These are phyloP conservation scores for Ophiostoma quercus DNA, from an alignment of 2,329 filamentous ascomycete species.

Conservation along the genomic window DNA sequence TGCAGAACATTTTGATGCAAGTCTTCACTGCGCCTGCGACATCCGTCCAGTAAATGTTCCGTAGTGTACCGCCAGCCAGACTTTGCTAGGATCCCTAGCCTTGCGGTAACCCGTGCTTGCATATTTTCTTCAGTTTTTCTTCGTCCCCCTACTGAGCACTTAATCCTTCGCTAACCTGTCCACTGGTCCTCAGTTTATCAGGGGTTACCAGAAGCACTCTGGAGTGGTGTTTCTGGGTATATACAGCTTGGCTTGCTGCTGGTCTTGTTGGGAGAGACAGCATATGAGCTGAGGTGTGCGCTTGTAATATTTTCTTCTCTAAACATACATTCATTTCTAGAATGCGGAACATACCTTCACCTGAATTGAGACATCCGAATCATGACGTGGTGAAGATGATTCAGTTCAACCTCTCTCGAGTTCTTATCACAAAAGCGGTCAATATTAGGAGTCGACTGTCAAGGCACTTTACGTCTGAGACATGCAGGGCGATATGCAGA, in stretches of 20 bases:
- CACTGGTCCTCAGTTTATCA: background rate
- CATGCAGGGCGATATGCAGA: slow-evolving; percentile 4
- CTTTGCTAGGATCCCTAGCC: background rate
- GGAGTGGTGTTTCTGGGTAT: background rate
- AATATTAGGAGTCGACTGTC: background rate
- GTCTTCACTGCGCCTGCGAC: background rate
- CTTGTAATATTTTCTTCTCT: background rate
- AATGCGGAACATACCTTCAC: background rate
- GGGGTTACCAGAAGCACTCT: background rate
- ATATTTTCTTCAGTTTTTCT: background rate
- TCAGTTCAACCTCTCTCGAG: background rate
- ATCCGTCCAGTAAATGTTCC: background rate
- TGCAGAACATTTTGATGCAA: background rate
- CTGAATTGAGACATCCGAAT: background rate
- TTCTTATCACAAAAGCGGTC: background rate
- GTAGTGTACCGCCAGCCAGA: background rate
- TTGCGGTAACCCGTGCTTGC: background rate
- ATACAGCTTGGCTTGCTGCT: slow-evolving; percentile 4
- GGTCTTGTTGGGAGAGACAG: slow-evolving; percentile 12
- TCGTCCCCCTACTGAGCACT: background rate
- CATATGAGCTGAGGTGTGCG: background rate
- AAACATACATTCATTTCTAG: background rate
- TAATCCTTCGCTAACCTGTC: background rate
- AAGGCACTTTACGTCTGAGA: background rate
- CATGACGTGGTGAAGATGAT: background rate